Evolutionary conservation across 2,329 filamentous ascomycete genomes (phyloP).

Genomic region (Mariannaea sp.): DNA sequence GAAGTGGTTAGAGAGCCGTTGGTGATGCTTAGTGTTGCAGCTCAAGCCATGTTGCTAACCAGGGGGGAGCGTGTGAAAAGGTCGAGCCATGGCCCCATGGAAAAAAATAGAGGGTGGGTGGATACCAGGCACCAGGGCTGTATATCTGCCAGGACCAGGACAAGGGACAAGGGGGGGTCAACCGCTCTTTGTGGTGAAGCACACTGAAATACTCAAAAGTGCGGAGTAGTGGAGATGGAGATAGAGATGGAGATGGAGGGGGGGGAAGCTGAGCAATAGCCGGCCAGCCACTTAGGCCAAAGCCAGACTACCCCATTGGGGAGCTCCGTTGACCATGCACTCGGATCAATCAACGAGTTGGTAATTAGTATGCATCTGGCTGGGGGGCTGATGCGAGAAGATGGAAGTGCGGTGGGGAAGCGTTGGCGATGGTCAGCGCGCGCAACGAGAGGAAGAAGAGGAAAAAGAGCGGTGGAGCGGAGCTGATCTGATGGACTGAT

Average conservation of each 20-base stretch:
- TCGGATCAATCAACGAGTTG: no score
- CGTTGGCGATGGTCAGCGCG: not conserved
- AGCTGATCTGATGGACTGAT: no score
- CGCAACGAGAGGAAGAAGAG: not conserved
- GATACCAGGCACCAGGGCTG: no score
- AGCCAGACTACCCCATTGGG: slow-evolving; percentile 16
- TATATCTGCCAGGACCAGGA: no score
- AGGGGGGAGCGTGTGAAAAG: not conserved
- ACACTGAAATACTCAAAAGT: no score
- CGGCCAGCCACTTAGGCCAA: slow-evolving; percentile 20
- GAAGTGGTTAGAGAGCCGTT: slow-evolving; percentile 10
- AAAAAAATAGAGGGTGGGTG: not conserved
- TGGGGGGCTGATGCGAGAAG: not conserved
- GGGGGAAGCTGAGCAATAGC: no score
- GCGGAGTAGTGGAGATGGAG: slow-evolving; percentile 34
- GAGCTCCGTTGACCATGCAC: not conserved
- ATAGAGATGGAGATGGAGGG: no score
- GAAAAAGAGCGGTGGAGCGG: slow-evolving; percentile 1
- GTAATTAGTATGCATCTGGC: not conserved
- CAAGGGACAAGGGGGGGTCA: slow-evolving; percentile 19
- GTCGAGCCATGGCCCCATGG: slow-evolving; percentile 1
- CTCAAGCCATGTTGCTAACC: slow-evolving; percentile 3
- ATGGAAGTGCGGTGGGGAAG: not conserved
- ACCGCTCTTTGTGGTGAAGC: no score
- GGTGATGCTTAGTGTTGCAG: slow-evolving; percentile 21